Conservation (phyloP, 2,329 filamentous ascomycete species). For the Lecanicillium sp. region DNA sequence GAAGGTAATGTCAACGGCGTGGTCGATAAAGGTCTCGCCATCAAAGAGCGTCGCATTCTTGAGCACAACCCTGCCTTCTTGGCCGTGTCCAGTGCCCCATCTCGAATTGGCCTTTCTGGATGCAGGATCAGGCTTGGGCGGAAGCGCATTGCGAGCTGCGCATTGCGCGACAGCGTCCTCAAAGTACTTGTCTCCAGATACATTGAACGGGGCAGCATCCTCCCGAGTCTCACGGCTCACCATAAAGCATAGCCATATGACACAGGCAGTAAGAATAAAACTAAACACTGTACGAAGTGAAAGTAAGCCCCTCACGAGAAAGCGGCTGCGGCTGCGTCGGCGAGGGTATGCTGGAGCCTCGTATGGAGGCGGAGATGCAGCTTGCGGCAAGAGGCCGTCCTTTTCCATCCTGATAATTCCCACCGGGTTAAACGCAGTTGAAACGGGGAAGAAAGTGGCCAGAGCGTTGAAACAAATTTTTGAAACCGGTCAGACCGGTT, state of each 20-base stretch:
- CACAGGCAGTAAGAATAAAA: background rate
- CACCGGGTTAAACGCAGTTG: too few relatives aligned
- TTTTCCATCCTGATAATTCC: too few relatives aligned
- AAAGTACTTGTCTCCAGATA: background rate
- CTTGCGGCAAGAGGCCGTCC: too few relatives aligned
- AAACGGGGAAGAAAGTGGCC: too few relatives aligned
- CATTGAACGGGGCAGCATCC: background rate
- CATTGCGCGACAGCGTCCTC: background rate
- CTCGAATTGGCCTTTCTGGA: conserved; percentile 23
- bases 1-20: conserved; percentile 28
- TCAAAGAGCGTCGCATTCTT: conserved; percentile 36
- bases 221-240: background rate
- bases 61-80: conserved; percentile 26
- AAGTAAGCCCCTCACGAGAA: background rate
- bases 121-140: background rate
- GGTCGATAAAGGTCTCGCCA: conserved; percentile 25
- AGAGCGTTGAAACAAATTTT: too few relatives aligned
- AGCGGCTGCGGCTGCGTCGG: background rate
- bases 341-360: background rate
- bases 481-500: too few relatives aligned
- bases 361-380: conserved; percentile 1
- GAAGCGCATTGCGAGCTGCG: background rate
- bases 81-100: conserved; percentile 30
- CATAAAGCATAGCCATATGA: conserved; percentile 1
- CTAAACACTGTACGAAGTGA: background rate